phyloP scores from a whole-genome alignment of 179 eudicot species.

The Spergularia azorica region DNA sequence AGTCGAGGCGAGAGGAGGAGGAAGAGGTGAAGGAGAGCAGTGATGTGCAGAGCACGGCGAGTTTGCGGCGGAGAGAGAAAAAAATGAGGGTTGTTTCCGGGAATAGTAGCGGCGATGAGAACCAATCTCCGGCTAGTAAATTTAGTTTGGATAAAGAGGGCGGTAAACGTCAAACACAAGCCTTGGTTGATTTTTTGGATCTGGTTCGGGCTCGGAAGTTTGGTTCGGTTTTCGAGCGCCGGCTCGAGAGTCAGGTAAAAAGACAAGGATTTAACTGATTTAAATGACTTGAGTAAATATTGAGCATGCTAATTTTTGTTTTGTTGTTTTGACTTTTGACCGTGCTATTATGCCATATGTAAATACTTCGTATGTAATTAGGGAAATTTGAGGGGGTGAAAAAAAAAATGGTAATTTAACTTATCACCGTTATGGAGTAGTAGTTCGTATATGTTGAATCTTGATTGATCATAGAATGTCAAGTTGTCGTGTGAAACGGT shows the following conservation, averaged over 20 bases:
- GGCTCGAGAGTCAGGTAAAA: constrained; percentile 63
- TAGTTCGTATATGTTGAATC: too few species aligned
- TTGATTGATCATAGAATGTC: too few species aligned
- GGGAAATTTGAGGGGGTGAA: too few species aligned
- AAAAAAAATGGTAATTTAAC: too few species aligned
- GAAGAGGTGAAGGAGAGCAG: constrained; percentile 43
- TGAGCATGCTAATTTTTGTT: too few species aligned
- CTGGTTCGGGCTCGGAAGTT: constrained; percentile 44
- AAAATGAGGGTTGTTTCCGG: constrained; percentile 18
- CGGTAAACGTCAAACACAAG: constrained; percentile 31
- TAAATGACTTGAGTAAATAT: background rate
- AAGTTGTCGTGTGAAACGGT: too few species aligned
- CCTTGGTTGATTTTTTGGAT: constrained; percentile 57
- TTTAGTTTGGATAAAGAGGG: background rate
- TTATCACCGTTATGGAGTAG: too few species aligned
- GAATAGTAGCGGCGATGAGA: constrained; percentile 32
- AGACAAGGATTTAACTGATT: too few species aligned
- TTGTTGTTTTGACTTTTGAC: too few species aligned
- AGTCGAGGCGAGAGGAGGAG: constrained; percentile 25
- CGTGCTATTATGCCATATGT: too few species aligned
- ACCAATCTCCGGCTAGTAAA: constrained; percentile 26
- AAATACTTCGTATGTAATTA: too few species aligned
- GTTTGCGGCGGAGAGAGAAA: constrained; percentile 38
- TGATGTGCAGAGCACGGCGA: constrained; percentile 70
- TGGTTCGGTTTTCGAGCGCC: constrained; percentile 56